phyloP scores from a whole-genome alignment of 805 yeast genomes.

The Hyphopichia homilentoma region DNA sequence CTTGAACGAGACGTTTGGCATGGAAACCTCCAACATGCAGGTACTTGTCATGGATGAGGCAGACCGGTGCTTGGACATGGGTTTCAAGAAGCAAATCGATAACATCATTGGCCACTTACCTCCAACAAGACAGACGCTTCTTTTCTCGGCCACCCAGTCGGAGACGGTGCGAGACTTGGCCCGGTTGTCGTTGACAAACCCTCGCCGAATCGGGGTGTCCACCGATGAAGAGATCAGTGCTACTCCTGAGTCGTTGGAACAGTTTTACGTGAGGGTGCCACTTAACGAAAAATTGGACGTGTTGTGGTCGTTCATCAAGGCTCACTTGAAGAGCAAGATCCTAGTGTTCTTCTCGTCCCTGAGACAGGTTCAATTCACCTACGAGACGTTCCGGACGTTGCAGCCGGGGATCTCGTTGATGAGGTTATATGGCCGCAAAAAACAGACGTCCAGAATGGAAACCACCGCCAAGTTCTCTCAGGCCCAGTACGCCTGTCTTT shows the following conservation, averaged over 20 bases:
- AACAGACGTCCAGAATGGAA: conserved; percentile 84
- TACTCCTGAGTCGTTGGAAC: conserved; percentile 84
- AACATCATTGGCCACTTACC: conserved; percentile 77
- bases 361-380: conserved; percentile 86
- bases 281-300: conserved; percentile 81
- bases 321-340: conserved; percentile 77
- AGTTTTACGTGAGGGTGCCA: conserved; percentile 69
- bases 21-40: conserved; percentile 72
- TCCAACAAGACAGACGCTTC: conserved; percentile 72
- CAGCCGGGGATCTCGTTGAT: conserved; percentile 89
- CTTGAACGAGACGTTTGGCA: conserved; percentile 81
- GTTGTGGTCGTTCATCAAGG: conserved; percentile 79
- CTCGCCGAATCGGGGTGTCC: conserved; percentile 43
- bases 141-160: conserved; percentile 88
- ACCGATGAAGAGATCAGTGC: conserved; percentile 49
- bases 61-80: conserved; percentile 91
- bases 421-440: conserved; percentile 86
- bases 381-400: conserved; percentile 78
- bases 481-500: conserved; percentile 74
- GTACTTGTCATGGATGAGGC: conserved; percentile 87
- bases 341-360: conserved; percentile 83
- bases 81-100: conserved; percentile 79
- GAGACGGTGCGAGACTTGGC: conserved; percentile 81
- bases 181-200: conserved; percentile 64
- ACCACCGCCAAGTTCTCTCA: conserved; percentile 73